These are phyloP conservation scores for Xylaria palmicola DNA, from an alignment of 495 filamentous ascomycete genomes.

Conservation along the genomic window DNA sequence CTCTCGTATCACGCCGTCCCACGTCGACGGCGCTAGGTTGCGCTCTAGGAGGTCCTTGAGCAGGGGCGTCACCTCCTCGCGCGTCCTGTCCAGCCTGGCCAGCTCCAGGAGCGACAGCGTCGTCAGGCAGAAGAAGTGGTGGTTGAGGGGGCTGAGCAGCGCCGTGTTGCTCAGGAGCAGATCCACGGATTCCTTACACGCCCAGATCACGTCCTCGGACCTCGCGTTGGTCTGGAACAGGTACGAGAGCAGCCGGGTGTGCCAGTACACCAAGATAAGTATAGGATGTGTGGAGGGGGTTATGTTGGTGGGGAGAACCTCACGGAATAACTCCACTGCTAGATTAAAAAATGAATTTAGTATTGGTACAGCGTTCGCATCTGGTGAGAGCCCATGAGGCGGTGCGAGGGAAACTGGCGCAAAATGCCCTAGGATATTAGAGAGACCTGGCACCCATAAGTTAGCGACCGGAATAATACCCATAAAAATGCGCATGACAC, in stretches of 20 bases:
- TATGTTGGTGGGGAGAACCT: constrained; percentile 41
- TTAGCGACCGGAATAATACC: no score
- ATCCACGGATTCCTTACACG: constrained; percentile 57
- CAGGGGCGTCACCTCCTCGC: constrained; percentile 35
- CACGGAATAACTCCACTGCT: constrained; percentile 46
- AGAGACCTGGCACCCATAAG: constrained; percentile 36
- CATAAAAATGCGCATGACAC: constrained; percentile 33
- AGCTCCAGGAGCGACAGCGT: constrained; percentile 68
- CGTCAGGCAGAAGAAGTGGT: constrained; percentile 70
- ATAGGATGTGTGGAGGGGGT: constrained; percentile 43
- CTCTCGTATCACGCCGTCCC: constrained; percentile 48
- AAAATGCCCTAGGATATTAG: constrained; percentile 36
- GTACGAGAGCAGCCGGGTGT: constrained; percentile 62
- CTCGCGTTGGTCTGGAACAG: constrained; percentile 48
- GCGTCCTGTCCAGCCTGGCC: constrained; percentile 36
- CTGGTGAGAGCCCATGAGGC: constrained; percentile 19
- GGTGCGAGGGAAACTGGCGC: constrained; percentile 25
- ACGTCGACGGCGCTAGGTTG: constrained; percentile 37
- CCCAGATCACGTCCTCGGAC: constrained; percentile 54
- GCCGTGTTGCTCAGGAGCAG: constrained; percentile 56
- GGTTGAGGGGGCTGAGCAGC: constrained; percentile 63
- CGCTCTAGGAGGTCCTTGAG: constrained; percentile 35
- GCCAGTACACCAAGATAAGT: constrained; percentile 73
- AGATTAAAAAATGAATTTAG: constrained; percentile 28
- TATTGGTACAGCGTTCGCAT: constrained; percentile 17